Evolutionary conservation across 306 rosid species (phyloP), one percentile per base, ranked within the genome.

Genomic region (Myrica gale): DNA sequence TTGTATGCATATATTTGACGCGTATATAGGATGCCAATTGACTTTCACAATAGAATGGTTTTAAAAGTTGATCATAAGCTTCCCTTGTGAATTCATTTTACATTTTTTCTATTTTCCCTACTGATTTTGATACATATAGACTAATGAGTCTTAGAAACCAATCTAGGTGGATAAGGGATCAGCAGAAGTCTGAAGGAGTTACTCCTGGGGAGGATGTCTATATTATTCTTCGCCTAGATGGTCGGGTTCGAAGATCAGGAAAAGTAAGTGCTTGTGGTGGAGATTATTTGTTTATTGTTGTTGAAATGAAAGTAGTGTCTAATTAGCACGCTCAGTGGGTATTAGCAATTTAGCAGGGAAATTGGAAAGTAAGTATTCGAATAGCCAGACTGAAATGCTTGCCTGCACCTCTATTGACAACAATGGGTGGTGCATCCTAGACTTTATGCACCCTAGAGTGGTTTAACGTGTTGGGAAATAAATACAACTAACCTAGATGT

Each of bases 201-300:
- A 77, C 93, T 56, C 89, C 90, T 19, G 96, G 96, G 32, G 99
- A 92, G 85, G 97, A 89, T 19, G 96, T 95, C 78, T 92, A 92
- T 83, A 88, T 92, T 73, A 88, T 95, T 84, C 84, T 95, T 72
- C 92, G 97, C 73, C 79, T 95, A 21, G 99, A 95, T 79, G 99
- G 99, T n/a, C 87, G 97, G 20, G 91, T 95, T 69, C 97, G 97
- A 83, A 87, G 99, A 84, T 95, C 99, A 3, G 97, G 99, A 79
- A 92, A 74, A 75, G 99, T 92, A 90, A 83, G 92, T 87, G 47
- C 66, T 44, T 56, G 45, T 60, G 72, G 69, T 57, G 70, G 57
- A 74, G 1, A 32, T 63, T 67, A 52, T 42, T 76, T 48, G 26
- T 68, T 55, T 5, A 21, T 73, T 58, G 73, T 57, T 72, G 52